Evolutionary conservation across 1,139 yeast genomes (phyloP).

Genomic region (Hansenula sp.): DNA sequence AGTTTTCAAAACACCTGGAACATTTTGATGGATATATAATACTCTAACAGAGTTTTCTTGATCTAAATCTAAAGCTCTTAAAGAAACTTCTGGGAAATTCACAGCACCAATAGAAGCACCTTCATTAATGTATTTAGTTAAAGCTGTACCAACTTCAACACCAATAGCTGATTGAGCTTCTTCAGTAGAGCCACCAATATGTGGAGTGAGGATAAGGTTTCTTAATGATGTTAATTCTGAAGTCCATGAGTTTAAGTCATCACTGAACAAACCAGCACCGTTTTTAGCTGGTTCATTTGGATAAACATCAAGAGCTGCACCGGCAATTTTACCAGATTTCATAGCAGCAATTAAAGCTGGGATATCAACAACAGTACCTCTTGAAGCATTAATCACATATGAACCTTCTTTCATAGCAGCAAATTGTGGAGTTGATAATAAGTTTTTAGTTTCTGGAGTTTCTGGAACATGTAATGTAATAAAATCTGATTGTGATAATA

Average conservation of each 20-base stretch:
- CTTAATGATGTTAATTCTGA: slow-evolving; percentile 77
- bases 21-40: slow-evolving; percentile 92
- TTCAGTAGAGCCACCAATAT: slow-evolving; percentile 98
- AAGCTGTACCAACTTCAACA: slow-evolving; percentile 83
- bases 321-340: slow-evolving; percentile 92
- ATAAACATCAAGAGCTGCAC: slow-evolving; percentile 95
- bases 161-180: slow-evolving; percentile 99
- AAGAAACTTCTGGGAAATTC: slow-evolving; percentile 96
- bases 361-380: slow-evolving; percentile 97
- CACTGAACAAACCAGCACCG: slow-evolving; percentile 75
- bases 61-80: slow-evolving; percentile 85
- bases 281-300: slow-evolving; percentile 98
- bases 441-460: slow-evolving; percentile 84
- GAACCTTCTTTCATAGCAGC: slow-evolving; percentile 97
- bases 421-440: slow-evolving; percentile 86
- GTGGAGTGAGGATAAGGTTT: slow-evolving; percentile 93
- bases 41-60: slow-evolving; percentile 90
- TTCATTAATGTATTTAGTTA: slow-evolving; percentile 90
- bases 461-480: slow-evolving; percentile 95
- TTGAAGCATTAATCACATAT: slow-evolving; percentile 89
- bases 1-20: slow-evolving; percentile 97
- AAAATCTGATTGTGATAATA: slow-evolving; percentile 78
- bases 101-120: slow-evolving; percentile 96
- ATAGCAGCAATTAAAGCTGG: slow-evolving; percentile 90
- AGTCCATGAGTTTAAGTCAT: slow-evolving; percentile 77